Evolutionary conservation across 1,284 basidiomycete species (phyloP), one percentile per base, ranked within the genome.

Genomic region (Ustilago sp.): DNA sequence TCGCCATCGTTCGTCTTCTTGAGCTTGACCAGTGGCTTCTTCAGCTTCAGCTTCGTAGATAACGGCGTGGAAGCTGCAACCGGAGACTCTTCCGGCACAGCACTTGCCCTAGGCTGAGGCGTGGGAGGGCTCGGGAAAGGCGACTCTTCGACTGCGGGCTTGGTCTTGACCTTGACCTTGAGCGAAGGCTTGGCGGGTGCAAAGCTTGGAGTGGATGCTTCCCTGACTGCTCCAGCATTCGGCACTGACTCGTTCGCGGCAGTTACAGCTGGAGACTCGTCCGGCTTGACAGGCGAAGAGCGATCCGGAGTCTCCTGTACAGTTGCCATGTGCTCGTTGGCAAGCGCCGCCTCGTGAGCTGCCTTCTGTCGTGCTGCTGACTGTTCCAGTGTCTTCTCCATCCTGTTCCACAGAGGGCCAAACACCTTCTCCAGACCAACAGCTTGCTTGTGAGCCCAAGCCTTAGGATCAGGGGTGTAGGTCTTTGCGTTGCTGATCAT

Each of bases 401-500:
- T 83, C 52, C 75, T 52, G 74, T 45, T 89, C 93, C 82, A 86
- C 93, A 94, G 88, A 86, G 92, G 93, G 71, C 95, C 92, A 82
- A 98, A 98, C 80, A 92, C 92, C 2, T 88, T 89, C 80, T 97
- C 93, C 52, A 98, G 88, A 32, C 89, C 89, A 34, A 92, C 88
- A 0, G 94, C 93, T 74, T 93, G 91, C 63, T 91, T 91, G 79
- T 93, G 90, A 8, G 92, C 93, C 71, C 89, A 92, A 55, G 91
- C 92, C 36, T 90, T 91, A 4, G 89, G 88, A 35, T 84, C 81
- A 1, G 84, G 83, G 80, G 98, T 99, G 88, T 96, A 99, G 19
- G 90, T 89, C 85, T 93, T 93, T 45, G 95, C 94, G 83, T 99
- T 99, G 56, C 88, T 85, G 68, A 95, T 90, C 90, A 99, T 93